phyloP scores from a whole-genome alignment of 2,329 filamentous ascomycete genomes.

The Penicillium sp. region DNA sequence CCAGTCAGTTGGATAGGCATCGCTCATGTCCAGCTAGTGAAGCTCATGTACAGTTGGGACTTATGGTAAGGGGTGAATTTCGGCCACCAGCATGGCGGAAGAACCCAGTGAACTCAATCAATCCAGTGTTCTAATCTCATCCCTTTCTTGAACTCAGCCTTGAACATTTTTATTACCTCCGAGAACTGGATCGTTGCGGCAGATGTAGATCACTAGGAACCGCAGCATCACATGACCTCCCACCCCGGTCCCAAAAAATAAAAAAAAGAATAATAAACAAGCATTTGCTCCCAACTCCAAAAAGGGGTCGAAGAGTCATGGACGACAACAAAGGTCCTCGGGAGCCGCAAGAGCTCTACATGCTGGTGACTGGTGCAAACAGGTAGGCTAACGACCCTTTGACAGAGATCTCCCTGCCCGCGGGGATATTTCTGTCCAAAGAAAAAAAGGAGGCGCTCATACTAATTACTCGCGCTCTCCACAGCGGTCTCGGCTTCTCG shows the following conservation, averaged over 20 bases:
- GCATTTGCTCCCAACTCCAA: not conserved
- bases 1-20: no score
- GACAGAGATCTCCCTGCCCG: not conserved
- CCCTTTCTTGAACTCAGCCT: not conserved
- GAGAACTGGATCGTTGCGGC: not conserved
- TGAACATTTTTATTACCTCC: not conserved
- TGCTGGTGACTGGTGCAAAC: conserved; percentile 83
- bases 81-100: not conserved
- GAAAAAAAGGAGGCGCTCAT: not conserved
- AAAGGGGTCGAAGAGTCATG: conserved; percentile 16
- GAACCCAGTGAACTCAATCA: not conserved
- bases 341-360: conserved; percentile 39
- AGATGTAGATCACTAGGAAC: conserved; percentile 1
- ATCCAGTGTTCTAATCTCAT: not conserved
- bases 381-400: conserved; percentile 59
- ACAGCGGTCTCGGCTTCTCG: conserved; percentile 81
- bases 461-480: conserved; percentile 11
- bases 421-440: not conserved
- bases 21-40: no score
- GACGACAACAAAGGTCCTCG: conserved; percentile 10
- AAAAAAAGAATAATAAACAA: conserved; percentile 11
- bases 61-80: no score
- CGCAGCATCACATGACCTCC: conserved; percentile 18
- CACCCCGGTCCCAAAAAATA: conserved; percentile 12
- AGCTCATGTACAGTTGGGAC: no score